Evolutionary conservation across 306 rosid species (phyloP), one percentile per base, ranked within the genome.

Genomic region (Medicago ruthenica): DNA sequence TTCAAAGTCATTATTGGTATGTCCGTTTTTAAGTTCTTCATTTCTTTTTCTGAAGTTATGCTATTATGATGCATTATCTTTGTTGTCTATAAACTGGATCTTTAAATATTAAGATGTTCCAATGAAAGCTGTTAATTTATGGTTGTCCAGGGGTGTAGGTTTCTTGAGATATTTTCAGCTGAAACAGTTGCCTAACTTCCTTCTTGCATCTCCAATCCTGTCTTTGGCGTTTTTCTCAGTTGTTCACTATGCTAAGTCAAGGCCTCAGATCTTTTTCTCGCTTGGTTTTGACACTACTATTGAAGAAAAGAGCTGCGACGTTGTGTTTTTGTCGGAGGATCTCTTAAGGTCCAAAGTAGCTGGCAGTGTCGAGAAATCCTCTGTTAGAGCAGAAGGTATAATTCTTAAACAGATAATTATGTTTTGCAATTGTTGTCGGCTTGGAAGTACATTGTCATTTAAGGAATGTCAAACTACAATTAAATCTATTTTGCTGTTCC

Each of bases 1-100:
- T 94, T 83, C 98, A 94, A 85, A 88, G 90, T 81, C 93, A 81
- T 85, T 95, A 95, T 70, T 95, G 98, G 97, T 95, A 92, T 72
- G 86, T 61, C 64, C 69, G 14, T 76, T 60, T 82, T 15, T 44
- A 45, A 68, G 71, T 59, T 71, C 21, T 41, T 47, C 17, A 57
- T 78, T 71, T 50, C 22, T 45, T 65, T 67, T 17, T 34, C 39
- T 61, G 12, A 58, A 45, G 13, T 60, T 36, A 73, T 69, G 82
- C 64, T 74, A 12, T 22, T 58, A 58, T 22, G 39, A 21, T 58
- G 37, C 62, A 11, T 68, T 70, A 31, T 51, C 74, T 42, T 31
- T 60, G 63, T 64, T 21, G 36, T 62, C 71, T 69, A 42, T 27
- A 37, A 73, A 71, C 34, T 51, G 45, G 66, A 75, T 44, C 27